Percentiles rank a stretch among this genome's conserved stretches.
Evolutionary conservation across 73 alveolate species (phyloP).

Genomic region (Tetrahymena thermophila): DNA sequence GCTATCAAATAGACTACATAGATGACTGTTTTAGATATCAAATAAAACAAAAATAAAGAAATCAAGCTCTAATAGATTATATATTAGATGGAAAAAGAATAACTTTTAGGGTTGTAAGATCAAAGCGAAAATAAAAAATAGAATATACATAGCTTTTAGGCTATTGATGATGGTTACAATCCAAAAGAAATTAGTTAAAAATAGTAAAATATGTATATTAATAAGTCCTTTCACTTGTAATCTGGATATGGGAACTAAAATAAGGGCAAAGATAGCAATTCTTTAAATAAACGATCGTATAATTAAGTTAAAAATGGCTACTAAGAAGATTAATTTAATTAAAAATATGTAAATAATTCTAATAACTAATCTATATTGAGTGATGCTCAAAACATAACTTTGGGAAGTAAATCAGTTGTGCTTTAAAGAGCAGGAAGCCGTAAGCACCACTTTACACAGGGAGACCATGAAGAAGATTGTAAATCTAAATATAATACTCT

Average conservation of each 20-base stretch:
- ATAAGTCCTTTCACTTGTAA: background rate
- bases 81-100: background rate
- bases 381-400: background rate
- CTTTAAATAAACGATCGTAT: background rate
- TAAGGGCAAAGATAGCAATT: background rate
- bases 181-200: background rate
- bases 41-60: background rate
- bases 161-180: background rate
- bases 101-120: background rate
- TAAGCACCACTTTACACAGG: background rate
- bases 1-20: background rate
- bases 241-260: background rate
- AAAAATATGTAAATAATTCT: background rate
- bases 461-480: background rate
- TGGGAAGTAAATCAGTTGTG: background rate
- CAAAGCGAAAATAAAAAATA: background rate
- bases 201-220: background rate
- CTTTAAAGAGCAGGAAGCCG: background rate
- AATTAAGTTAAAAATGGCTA: background rate
- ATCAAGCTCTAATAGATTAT: background rate
- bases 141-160: background rate
- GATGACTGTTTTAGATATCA: background rate
- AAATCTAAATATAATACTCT: background rate
- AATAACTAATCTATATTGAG: background rate
- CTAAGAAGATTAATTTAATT: background rate